These are phyloP conservation scores for Coprinopsis sp. DNA, from an alignment of 768 basidiomycete genomes.

Conservation along the genomic window DNA sequence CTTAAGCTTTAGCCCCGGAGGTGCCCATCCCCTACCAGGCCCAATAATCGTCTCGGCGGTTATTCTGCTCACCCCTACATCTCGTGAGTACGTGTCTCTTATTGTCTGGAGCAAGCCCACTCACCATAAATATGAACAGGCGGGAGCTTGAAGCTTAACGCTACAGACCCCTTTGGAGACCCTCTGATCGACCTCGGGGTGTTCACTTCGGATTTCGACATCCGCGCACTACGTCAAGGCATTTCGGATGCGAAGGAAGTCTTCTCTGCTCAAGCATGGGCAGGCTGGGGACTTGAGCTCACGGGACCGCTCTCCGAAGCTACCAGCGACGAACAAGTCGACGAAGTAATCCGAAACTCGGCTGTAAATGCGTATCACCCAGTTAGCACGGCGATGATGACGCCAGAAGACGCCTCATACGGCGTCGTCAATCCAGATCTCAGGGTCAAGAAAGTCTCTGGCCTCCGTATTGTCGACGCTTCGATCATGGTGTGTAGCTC, in stretches of 20 bases:
- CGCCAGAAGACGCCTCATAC: constrained; percentile 17
- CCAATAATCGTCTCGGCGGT: neutral
- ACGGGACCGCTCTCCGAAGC: constrained; percentile 1
- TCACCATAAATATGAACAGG: neutral
- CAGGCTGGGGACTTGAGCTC: constrained; percentile 14
- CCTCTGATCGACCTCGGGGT: constrained; percentile 24
- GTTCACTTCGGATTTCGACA: constrained; percentile 19
- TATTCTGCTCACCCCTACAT: constrained; percentile 4
- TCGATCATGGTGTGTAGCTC: constrained; percentile 26
- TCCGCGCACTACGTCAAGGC: constrained; percentile 17
- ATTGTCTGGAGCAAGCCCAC: neutral
- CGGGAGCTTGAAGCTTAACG: neutral
- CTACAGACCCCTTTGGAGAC: constrained; percentile 15
- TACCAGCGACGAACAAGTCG: constrained; percentile 2
- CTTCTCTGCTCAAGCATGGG: constrained; percentile 15
- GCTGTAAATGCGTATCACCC: constrained; percentile 1
- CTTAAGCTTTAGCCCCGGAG: constrained; percentile 1
- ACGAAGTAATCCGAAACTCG: neutral
- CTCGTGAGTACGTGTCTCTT: constrained; percentile 1
- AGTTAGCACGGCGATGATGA: constrained; percentile 30
- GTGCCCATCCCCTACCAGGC: constrained; percentile 5
- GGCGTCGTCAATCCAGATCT: constrained; percentile 37
- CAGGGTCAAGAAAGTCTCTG: constrained; percentile 28
- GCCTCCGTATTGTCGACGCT: constrained; percentile 35
- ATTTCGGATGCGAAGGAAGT: constrained; percentile 15